Base-by-base conservation (phyloP, 768 basidiomycete genomes). In the Leccinum incarnatum region DNA sequence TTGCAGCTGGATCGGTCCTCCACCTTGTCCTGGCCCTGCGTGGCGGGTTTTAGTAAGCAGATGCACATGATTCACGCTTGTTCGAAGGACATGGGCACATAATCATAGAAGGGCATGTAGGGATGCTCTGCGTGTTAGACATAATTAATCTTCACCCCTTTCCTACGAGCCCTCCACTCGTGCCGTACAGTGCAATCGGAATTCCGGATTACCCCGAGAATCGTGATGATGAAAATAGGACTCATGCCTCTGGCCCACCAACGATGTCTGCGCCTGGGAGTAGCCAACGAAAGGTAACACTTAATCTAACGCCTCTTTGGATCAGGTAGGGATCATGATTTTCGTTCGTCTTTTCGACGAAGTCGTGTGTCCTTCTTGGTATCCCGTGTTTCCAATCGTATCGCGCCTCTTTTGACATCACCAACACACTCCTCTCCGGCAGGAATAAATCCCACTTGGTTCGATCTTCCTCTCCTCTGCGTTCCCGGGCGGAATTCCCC, bases 1-100 rank as follows among this genome's bases (percentile, higher is more conserved):
- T 98, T 72, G 71, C 77, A 23, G 87, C 93, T 3, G 95, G 96
- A 56, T 82, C 91, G 25, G 90, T 93, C 27, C 85, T 98, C 65
- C 96, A 98, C 78, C 80, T 98, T 52, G 96, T 98, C 56, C 86
- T 98, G 50, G 94, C 96, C 7, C 84, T 98, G 46, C 93, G 96
- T 74, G 96, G 96, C 47, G 96, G 96, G 17, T 75, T 74, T 86
- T 76, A 42, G 40, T n/a, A 81, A 65, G 30, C 56, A 50, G 21
- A 48, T 54, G 53, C 32, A 42, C 25, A 47, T 36, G 29, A 46
- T 62, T 37, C 48, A 50, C 37, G 54, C 59, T 54, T 53, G 53
- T 59, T 62, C 47, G 65, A 57, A 62, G 51, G 62, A 54, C 60
- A 61, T 63, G 61, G 55, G 56, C 63, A 65, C 64, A 59, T 49